Evolutionary conservation across 202 grass and related monocot species (phyloP).

Genomic region (Eragrostis tef): DNA sequence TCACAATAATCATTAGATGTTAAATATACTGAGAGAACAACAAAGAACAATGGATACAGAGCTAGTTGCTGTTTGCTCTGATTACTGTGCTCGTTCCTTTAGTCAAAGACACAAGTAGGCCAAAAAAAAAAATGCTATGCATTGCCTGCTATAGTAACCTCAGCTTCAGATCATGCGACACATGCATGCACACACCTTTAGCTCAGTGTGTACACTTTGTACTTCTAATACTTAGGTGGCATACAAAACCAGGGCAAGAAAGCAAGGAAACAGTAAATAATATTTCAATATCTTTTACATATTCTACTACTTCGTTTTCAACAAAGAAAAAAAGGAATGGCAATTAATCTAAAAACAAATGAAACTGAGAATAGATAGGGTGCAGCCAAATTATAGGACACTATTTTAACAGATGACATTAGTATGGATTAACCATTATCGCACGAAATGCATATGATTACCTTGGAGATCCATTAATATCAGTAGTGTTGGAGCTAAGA

Average conservation of each 20-base stretch:
- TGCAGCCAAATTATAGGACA: conserved; percentile 27
- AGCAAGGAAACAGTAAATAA: neutral
- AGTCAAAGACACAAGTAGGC: conserved; percentile 35
- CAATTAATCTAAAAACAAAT: conserved; percentile 31
- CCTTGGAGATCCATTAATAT: conserved; percentile 60
- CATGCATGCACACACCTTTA: conserved; percentile 16
- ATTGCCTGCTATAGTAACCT: conserved; percentile 20
- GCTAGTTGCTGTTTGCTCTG: conserved; percentile 17
- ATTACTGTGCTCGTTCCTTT: conserved; percentile 5
- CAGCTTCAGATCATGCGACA: neutral
- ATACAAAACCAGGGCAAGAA: neutral
- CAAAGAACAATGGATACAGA: conserved; percentile 23
- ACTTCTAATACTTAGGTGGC: neutral
- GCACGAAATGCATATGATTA: conserved; percentile 41
- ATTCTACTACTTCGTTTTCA: neutral
- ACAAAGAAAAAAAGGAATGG: neutral
- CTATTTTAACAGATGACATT: conserved; percentile 30
- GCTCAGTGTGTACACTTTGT: conserved; percentile 23
- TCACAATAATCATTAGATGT: conserved; percentile 21
- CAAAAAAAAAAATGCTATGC: neutral
- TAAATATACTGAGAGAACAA: conserved; percentile 14
- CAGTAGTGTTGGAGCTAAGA: conserved; percentile 59
- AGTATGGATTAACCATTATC: conserved; percentile 17
- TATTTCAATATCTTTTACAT: neutral
- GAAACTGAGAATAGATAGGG: neutral